phyloP scores from a whole-genome alignment of 495 filamentous ascomycete species.

The Penicillium flavigenum region DNA sequence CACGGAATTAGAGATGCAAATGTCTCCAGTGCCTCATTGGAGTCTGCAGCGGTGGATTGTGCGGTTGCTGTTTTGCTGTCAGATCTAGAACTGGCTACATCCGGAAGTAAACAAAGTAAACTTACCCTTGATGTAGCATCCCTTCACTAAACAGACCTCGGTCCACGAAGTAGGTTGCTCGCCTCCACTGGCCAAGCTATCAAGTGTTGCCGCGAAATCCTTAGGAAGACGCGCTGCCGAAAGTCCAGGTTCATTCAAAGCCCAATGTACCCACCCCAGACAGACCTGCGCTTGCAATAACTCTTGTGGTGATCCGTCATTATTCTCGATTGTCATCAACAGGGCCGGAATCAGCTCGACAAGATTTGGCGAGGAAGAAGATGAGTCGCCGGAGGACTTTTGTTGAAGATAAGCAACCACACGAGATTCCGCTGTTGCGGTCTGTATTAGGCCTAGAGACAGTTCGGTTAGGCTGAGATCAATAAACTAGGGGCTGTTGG shows the following conservation, averaged over 20 bases:
- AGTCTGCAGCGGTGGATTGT: constrained; percentile 55
- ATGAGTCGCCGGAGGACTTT: constrained; percentile 36
- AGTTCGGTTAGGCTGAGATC: constrained; percentile 18
- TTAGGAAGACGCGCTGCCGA: constrained; percentile 63
- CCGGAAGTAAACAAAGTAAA: background rate
- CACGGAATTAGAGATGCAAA: constrained; percentile 63
- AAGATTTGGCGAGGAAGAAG: constrained; percentile 53
- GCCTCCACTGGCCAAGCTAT: constrained; percentile 46
- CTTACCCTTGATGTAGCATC: constrained; percentile 68
- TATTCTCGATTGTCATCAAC: constrained; percentile 64
- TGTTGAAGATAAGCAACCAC: constrained; percentile 53
- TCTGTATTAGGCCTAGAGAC: constrained; percentile 66
- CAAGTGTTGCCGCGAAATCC: constrained; percentile 52
- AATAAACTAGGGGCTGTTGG: constrained; percentile 13
- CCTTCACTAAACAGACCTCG: constrained; percentile 74
- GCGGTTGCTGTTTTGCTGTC: constrained; percentile 48
- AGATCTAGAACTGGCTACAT: constrained; percentile 7
- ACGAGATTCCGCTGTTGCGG: constrained; percentile 69
- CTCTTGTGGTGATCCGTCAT: constrained; percentile 60
- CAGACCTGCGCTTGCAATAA: constrained; percentile 77
- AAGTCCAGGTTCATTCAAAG: constrained; percentile 61
- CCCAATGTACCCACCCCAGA: constrained; percentile 79
- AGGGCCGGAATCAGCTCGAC: constrained; percentile 60
- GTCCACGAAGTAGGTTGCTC: constrained; percentile 65
- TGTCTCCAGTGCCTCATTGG: constrained; percentile 58